phyloP scores from a whole-genome alignment of 352 stramenopile species.

The Pythium plurisporium region DNA sequence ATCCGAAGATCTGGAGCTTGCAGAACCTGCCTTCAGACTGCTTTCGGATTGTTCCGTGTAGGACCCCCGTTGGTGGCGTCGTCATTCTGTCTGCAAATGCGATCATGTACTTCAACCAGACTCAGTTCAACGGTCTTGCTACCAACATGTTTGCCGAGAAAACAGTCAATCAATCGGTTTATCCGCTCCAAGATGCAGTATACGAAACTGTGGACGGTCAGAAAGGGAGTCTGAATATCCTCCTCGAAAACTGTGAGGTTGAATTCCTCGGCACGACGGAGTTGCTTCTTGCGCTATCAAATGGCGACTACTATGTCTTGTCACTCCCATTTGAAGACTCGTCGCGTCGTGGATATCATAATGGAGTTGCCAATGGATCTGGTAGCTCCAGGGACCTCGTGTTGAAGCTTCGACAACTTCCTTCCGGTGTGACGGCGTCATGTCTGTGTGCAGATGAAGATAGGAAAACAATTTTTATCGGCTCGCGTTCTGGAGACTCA shows the following conservation, averaged over 20 bases:
- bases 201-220: slow-evolving; percentile 57
- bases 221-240: slow-evolving; percentile 42
- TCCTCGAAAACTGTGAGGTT: slow-evolving; percentile 67
- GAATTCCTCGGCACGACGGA: slow-evolving; percentile 71
- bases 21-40: slow-evolving; percentile 78
- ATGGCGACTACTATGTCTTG: slow-evolving; percentile 61
- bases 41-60: slow-evolving; percentile 69
- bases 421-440: slow-evolving; percentile 38
- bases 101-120: slow-evolving; percentile 88
- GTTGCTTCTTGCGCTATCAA: slow-evolving; percentile 53
- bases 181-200: slow-evolving; percentile 55
- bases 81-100: slow-evolving; percentile 76
- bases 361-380: slow-evolving; percentile 13
- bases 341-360: slow-evolving; percentile 29
- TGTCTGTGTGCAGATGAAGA: slow-evolving; percentile 62
- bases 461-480: slow-evolving; percentile 70
- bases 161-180: slow-evolving; percentile 70
- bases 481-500: slow-evolving; percentile 76
- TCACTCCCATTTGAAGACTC: slow-evolving; percentile 58
- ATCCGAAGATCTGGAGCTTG: slow-evolving; percentile 86
- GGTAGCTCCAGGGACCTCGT: slow-evolving; percentile 20
- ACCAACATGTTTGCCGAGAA: slow-evolving; percentile 71
- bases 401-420: slow-evolving; percentile 54
- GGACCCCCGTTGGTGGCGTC: slow-evolving; percentile 63
- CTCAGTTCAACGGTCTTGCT: slow-evolving; percentile 71